Evolutionary conservation across 768 basidiomycete genomes (phyloP).

Genomic region (Coprinopsis marcescibilis): DNA sequence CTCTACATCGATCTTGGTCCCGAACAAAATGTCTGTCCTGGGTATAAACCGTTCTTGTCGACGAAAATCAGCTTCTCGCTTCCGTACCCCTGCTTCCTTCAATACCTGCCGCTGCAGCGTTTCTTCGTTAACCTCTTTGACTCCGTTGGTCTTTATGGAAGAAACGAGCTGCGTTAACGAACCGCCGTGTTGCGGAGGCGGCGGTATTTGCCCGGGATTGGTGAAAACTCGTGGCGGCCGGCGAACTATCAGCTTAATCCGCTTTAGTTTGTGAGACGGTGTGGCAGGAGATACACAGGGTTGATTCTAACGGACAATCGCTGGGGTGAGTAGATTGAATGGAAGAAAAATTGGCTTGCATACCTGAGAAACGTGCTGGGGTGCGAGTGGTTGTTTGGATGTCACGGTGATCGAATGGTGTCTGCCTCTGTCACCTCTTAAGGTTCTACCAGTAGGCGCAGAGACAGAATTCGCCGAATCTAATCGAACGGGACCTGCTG

Average conservation of each 20-base stretch:
- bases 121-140: conserved; percentile 39
- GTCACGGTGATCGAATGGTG: background rate
- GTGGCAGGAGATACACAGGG: conserved; percentile 5
- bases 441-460: background rate
- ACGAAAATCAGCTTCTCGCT: conserved; percentile 28
- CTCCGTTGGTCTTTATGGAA: conserved; percentile 56
- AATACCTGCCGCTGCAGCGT: conserved; percentile 17
- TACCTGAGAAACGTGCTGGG: background rate
- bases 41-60: conserved; percentile 35
- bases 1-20: conserved; percentile 19
- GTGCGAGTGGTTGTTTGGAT: background rate
- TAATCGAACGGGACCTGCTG: background rate
- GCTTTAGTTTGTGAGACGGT: conserved; percentile 42
- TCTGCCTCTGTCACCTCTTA: background rate
- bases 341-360: too few relatives aligned
- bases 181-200: conserved; percentile 40
- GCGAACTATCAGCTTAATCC: conserved; percentile 64
- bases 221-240: conserved; percentile 55
- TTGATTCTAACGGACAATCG: too few relatives aligned
- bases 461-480: background rate
- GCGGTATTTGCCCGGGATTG: conserved; percentile 63
- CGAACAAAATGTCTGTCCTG: conserved; percentile 29
- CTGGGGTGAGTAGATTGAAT: background rate
- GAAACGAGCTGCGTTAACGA: conserved; percentile 53
- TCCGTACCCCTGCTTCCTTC: conserved; percentile 29